Evolutionary conservation across 331 rosid genomes (phyloP).

Genomic region (Quercus tomentella): DNA sequence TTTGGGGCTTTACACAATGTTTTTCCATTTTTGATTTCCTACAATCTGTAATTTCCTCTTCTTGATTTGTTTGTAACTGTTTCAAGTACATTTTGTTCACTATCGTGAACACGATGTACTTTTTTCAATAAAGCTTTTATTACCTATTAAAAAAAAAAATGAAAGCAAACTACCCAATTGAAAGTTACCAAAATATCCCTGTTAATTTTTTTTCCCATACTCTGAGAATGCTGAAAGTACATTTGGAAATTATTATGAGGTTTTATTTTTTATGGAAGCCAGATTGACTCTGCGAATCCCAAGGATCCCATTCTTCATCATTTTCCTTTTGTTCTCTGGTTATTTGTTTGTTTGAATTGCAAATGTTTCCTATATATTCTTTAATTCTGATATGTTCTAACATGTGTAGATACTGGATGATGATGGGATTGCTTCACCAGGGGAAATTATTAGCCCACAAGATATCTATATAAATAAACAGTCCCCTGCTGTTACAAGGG

Average conservation of each 20-base stretch:
- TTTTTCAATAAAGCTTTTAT: no score
- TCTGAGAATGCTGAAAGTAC: no score
- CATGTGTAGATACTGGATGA: conserved; percentile 68
- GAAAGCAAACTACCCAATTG: background rate
- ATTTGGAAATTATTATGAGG: no score
- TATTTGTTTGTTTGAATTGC: background rate
- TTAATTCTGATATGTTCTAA: background rate
- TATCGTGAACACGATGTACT: no score
- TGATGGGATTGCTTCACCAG: conserved; percentile 96
- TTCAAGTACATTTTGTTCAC: no score
- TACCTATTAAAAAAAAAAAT: background rate
- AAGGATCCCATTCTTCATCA: background rate
- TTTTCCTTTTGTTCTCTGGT: background rate
- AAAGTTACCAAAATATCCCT: background rate
- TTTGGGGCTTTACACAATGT: no score
- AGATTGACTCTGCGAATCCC: background rate
- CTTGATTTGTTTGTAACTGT: no score
- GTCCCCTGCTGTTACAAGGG: conserved; percentile 55
- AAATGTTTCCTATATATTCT: background rate
- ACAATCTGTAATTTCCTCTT: no score
- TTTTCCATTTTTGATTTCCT: no score
- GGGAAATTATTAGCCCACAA: conserved; percentile 64
- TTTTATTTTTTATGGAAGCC: no score
- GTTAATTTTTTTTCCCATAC: background rate
- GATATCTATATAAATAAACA: conserved; percentile 72